phyloP scores from a whole-genome alignment of 495 filamentous ascomycete species.

The Penicillium angulare region DNA sequence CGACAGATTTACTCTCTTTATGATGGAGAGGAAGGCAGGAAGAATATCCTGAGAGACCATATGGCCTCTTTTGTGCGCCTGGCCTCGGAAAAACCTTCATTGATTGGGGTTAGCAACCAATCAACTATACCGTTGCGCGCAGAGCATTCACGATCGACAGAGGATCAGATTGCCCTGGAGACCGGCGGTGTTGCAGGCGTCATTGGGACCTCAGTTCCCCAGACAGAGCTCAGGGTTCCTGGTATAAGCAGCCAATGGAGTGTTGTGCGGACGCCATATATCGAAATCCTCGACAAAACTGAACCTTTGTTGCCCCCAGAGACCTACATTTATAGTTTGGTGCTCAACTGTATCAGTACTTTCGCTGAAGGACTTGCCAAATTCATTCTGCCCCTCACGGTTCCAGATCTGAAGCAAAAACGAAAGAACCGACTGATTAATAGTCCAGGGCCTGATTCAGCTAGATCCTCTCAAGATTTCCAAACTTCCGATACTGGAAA shows the following conservation, averaged over 20 bases:
- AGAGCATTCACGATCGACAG: slow-evolving; percentile 46
- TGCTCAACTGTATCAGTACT: slow-evolving; percentile 80
- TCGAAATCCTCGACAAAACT: slow-evolving; percentile 90
- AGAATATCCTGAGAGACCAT: slow-evolving; percentile 74
- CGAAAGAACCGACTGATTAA: slow-evolving; percentile 47
- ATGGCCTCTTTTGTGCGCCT: slow-evolving; percentile 82
- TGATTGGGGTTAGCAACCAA: slow-evolving; percentile 85
- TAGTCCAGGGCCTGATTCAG: slow-evolving; percentile 32
- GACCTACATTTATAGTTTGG: slow-evolving; percentile 89
- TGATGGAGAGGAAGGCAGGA: slow-evolving; percentile 70
- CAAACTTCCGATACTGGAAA: slow-evolving; percentile 33
- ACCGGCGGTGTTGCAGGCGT: slow-evolving; percentile 85
- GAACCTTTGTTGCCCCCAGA: slow-evolving; percentile 82
- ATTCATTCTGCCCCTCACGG: slow-evolving; percentile 85
- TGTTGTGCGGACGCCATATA: slow-evolving; percentile 78
- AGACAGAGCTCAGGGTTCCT: slow-evolving; percentile 58
- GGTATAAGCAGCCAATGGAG: slow-evolving; percentile 93
- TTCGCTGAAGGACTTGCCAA: slow-evolving; percentile 91
- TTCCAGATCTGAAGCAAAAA: slow-evolving; percentile 57
- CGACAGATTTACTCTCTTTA: slow-evolving; percentile 78
- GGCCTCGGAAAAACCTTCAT: slow-evolving; percentile 80
- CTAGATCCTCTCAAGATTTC: slow-evolving; percentile 38
- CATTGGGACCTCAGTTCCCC: slow-evolving; percentile 71
- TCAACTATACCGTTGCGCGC: slow-evolving; percentile 67
- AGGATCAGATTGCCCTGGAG: slow-evolving; percentile 83